Percentiles rank a stretch among this genome's conserved stretches.
phyloP scores from a whole-genome alignment of 2,329 filamentous ascomycete genomes.

The Botryotinia globosa region DNA sequence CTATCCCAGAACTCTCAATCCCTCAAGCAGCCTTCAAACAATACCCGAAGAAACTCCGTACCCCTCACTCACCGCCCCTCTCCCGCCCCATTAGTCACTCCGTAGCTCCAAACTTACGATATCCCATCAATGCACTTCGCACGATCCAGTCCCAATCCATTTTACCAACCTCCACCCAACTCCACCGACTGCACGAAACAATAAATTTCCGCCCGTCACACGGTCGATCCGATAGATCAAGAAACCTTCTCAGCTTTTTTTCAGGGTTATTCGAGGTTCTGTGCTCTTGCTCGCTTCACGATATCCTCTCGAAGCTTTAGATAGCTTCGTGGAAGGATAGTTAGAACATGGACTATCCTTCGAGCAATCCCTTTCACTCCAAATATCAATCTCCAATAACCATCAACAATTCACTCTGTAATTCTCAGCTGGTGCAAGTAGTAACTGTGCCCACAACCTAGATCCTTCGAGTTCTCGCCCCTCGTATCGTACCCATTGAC shows the following conservation, averaged over 20 bases:
- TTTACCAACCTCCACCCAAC: not conserved
- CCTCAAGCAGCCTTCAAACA: not conserved
- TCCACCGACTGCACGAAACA: conserved; percentile 8
- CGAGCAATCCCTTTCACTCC: not conserved
- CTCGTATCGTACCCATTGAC: not conserved
- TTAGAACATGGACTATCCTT: conserved; percentile 1
- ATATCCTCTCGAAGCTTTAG: not conserved
- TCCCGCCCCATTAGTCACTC: not conserved
- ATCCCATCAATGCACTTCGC: conserved; percentile 1
- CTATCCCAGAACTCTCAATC: not conserved
- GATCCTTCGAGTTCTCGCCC: not conserved
- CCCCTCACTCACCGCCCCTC: not conserved
- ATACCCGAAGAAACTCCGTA: not conserved
- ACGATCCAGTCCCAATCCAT: not conserved
- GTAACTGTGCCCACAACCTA: not conserved
- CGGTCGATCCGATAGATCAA: conserved; percentile 14
- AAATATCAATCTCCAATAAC: not conserved
- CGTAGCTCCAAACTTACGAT: not conserved
- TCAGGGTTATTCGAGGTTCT: conserved; percentile 2
- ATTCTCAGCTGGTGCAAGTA: not conserved
- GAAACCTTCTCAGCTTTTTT: not conserved
- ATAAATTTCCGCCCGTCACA: not conserved
- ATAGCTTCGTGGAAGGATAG: not conserved
- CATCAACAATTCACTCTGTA: not conserved
- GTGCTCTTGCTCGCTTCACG: not conserved